Conservation (phyloP, 1,284 basidiomycete species). For the Exobasidium cylindrosporum region DNA sequence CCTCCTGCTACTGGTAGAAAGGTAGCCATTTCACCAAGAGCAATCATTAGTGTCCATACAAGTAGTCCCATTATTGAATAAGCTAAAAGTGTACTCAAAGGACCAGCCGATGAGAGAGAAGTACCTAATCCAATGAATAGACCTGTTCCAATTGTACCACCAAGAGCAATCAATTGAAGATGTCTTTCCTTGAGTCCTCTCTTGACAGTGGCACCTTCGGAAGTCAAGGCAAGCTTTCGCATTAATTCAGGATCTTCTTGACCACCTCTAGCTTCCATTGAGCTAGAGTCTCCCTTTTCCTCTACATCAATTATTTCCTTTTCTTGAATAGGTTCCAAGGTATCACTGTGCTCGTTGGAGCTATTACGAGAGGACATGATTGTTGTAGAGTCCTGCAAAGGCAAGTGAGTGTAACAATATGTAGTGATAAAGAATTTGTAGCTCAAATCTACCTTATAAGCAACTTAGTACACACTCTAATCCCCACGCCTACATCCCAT, state of each 20-base stretch:
- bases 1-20: slow-evolving; percentile 66
- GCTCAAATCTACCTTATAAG: no score
- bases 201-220: slow-evolving; percentile 24
- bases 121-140: slow-evolving; percentile 73
- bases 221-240: neutral
- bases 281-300: neutral
- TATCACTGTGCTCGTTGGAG: no score
- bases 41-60: slow-evolving; percentile 54
- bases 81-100: slow-evolving; percentile 56
- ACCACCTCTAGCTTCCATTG: neutral
- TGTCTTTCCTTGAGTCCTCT: slow-evolving; percentile 37
- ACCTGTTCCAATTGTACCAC: slow-evolving; percentile 51
- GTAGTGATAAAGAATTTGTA: no score
- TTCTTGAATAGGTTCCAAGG: no score
- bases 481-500: no score
- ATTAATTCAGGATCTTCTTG: neutral
- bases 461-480: no score
- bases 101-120: slow-evolving; percentile 58
- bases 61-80: slow-evolving; percentile 53
- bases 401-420: no score
- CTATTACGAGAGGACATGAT: no score
- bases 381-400: no score
- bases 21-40: slow-evolving; percentile 58
- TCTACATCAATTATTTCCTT: neutral
- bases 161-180: slow-evolving; percentile 45